A percentile compares a stretch with the other conserved stretches of the same genome.
Evolutionary conservation across 306 rosid species (phyloP).

Genomic region (Trifolium repens): DNA sequence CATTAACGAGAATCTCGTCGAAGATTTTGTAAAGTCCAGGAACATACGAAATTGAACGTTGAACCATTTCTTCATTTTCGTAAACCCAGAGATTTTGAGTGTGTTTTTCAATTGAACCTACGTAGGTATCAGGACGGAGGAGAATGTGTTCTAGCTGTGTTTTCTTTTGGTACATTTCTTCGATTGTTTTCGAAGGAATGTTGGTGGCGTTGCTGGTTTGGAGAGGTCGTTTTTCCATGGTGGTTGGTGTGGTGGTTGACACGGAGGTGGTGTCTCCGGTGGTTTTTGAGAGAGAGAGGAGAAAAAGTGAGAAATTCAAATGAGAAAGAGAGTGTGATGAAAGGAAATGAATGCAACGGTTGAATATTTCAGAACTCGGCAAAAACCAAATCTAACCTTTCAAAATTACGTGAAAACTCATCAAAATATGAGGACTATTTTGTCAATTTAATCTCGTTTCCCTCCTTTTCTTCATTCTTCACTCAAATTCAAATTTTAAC

Average conservation of each 20-base stretch:
- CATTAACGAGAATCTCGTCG: constrained; percentile 91
- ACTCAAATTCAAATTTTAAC: no score
- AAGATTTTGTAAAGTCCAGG: constrained; percentile 96
- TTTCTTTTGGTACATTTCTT: constrained; percentile 89
- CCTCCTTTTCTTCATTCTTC: no score
- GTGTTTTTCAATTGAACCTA: constrained; percentile 93
- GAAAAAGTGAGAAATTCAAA: background rate
- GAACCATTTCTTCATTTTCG: constrained; percentile 68
- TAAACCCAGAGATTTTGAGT: constrained; percentile 83
- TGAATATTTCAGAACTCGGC: no score
- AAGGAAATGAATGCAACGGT: no score
- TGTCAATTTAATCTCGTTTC: no score
- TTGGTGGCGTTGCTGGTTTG: constrained; percentile 71
- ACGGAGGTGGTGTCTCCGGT: constrained; percentile 44
- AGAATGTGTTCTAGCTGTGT: constrained; percentile 94
- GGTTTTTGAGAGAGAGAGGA: background rate
- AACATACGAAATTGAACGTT: constrained; percentile 73
- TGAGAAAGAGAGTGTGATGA: no score
- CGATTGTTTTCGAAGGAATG: constrained; percentile 69
- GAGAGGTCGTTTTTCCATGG: constrained; percentile 79
- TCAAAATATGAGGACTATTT: no score
- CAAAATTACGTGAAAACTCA: no score
- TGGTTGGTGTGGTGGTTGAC: constrained; percentile 49
- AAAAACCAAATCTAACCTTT: no score
- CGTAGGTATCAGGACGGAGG: constrained; percentile 92